These are phyloP conservation scores for Trypanosomatidae sp. DNA, from an alignment of 208 protist genomes.

Conservation along the genomic window DNA sequence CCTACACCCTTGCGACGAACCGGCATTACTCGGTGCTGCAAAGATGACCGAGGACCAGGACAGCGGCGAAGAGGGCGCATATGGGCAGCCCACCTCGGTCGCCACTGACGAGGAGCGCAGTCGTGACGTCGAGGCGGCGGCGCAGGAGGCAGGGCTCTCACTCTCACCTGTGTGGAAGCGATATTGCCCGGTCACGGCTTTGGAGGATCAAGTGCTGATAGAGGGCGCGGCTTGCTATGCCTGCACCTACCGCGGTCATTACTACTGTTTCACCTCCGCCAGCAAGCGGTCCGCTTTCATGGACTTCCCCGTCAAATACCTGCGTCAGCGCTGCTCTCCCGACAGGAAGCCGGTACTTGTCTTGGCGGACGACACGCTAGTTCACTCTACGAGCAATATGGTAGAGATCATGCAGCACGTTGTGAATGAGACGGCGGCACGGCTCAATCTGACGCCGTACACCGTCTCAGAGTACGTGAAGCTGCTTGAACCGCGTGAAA, in stretches of 20 bases:
- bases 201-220: conserved; percentile 63
- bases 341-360: conserved; percentile 57
- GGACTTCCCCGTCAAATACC: conserved; percentile 57
- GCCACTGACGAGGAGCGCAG: conserved; percentile 42
- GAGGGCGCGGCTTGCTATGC: conserved; percentile 69
- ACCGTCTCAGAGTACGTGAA: conserved; percentile 10
- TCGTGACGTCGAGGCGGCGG: conserved; percentile 35
- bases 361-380: conserved; percentile 37
- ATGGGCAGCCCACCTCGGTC: conserved; percentile 9
- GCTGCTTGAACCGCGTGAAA: conserved; percentile 19
- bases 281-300: conserved; percentile 58
- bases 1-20: conserved; percentile 41
- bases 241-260: conserved; percentile 56
- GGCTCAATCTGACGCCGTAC: conserved; percentile 13
- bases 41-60: neutral
- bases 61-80: neutral
- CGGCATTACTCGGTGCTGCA: conserved; percentile 2
- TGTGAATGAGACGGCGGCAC: conserved; percentile 1
- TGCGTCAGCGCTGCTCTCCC: conserved; percentile 28
- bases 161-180: conserved; percentile 63
- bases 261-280: conserved; percentile 65
- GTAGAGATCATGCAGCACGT: conserved; percentile 15
- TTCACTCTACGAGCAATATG: conserved; percentile 3
- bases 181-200: conserved; percentile 83
- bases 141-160: conserved; percentile 24